Conservation (phyloP, 495 filamentous ascomycete genomes). For the Viridothelium virens region DNA sequence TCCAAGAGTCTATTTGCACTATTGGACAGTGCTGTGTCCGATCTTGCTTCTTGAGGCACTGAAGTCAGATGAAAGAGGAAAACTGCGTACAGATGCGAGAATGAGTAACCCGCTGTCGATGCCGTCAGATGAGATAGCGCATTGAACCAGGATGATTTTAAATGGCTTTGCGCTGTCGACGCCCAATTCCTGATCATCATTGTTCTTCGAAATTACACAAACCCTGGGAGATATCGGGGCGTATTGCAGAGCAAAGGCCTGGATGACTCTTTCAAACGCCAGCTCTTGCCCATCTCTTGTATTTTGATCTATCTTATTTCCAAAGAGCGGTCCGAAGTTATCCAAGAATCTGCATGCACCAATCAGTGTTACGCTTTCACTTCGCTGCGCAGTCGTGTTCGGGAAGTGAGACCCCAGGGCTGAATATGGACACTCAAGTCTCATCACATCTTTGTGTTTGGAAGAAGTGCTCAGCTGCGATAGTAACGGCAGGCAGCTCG, state of each 20-base stretch:
- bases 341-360: neutral
- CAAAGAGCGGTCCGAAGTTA: neutral
- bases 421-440: neutral
- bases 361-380: neutral
- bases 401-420: too few species aligned
- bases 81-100: neutral
- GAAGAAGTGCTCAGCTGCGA: too few species aligned
- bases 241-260: neutral
- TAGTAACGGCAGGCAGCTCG: too few species aligned
- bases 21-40: neutral
- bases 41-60: neutral
- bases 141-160: slow-evolving; percentile 4
- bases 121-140: neutral
- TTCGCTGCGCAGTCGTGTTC: neutral
- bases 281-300: neutral
- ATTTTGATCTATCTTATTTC: neutral
- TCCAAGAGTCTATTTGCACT: neutral
- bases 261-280: neutral
- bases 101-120: neutral
- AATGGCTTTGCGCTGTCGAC: too few species aligned
- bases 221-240: too few species aligned
- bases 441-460: neutral
- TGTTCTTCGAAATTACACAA: too few species aligned
- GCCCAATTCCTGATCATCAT: too few species aligned
- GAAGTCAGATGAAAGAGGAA: neutral